These are phyloP conservation scores for Colletotrichum cordylinicola DNA, from an alignment of 2,329 filamentous ascomycete species.

Conservation along the genomic window DNA sequence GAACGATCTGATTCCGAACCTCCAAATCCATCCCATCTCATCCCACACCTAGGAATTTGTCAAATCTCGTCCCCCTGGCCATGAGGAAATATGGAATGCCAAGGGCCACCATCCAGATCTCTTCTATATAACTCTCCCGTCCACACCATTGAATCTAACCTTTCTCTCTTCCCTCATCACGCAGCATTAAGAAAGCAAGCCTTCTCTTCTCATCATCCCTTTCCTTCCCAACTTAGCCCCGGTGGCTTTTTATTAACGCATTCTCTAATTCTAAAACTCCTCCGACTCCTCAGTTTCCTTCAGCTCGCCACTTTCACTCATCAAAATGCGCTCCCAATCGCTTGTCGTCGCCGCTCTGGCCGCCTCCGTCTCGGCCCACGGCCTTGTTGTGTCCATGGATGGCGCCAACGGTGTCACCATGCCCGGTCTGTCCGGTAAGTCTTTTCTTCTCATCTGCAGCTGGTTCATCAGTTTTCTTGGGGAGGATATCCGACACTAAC, in stretches of 20 bases:
- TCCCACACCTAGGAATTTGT: conserved; percentile 7
- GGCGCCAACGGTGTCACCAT: conserved; percentile 68
- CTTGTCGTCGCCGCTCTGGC: conserved; percentile 44
- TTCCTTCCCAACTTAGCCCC: conserved; percentile 4
- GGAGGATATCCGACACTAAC: background rate
- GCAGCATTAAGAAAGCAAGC: conserved; percentile 21
- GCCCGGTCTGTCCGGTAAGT: conserved; percentile 54
- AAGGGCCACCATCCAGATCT: conserved; percentile 6
- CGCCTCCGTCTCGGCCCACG: conserved; percentile 58
- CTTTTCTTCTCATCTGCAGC: too few relatives aligned
- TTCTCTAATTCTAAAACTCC: background rate
- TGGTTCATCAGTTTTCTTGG: background rate
- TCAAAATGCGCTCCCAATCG: conserved; percentile 24
- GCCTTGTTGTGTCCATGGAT: conserved; percentile 59
- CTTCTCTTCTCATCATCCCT: conserved; percentile 8
- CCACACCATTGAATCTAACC: conserved; percentile 5
- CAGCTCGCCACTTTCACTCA: conserved; percentile 11
- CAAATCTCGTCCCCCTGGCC: conserved; percentile 13
- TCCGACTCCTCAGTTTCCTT: background rate
- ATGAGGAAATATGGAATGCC: conserved; percentile 16
- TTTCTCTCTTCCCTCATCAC: background rate
- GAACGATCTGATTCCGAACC: conserved; percentile 18
- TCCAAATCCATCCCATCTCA: conserved; percentile 12
- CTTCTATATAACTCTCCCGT: conserved; percentile 19
- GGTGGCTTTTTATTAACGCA: conserved; percentile 10